Conservation (phyloP, 176 grass and related monocot genomes). For the Musa itinerans region DNA sequence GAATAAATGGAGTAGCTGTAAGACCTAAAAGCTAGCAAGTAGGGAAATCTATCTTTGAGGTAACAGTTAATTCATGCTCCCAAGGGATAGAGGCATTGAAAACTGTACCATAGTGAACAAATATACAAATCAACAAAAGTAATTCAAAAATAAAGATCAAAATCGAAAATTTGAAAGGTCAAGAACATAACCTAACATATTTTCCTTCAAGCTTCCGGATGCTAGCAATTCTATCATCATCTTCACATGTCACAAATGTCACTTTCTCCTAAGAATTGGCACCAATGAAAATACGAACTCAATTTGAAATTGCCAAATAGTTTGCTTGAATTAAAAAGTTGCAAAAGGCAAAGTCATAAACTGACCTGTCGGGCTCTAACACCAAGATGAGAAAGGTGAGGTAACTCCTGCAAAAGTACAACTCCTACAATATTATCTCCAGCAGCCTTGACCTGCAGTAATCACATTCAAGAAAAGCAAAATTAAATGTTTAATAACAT, state of each 20-base stretch:
- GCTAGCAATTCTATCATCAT: constrained; percentile 56
- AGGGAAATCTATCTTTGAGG: too few relatives aligned
- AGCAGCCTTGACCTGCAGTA: constrained; percentile 71
- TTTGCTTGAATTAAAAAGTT: not conserved
- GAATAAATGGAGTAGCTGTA: too few relatives aligned
- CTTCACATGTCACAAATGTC: constrained; percentile 82
- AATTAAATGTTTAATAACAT: not conserved
- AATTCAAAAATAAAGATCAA: not conserved
- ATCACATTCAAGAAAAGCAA: not conserved
- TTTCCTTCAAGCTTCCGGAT: constrained; percentile 57
- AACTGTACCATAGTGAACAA: not conserved
- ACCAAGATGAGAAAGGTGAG: constrained; percentile 98
- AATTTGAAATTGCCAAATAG: constrained; percentile 19
- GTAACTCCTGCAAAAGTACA: constrained; percentile 85
- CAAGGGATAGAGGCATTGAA: too few relatives aligned
- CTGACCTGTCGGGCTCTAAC: constrained; percentile 92
- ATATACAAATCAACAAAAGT: not conserved
- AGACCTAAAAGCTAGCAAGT: too few relatives aligned
- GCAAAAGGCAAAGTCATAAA: constrained; percentile 15
- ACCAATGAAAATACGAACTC: constrained; percentile 9
- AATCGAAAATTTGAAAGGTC: constrained; percentile 7
- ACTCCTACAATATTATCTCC: constrained; percentile 87
- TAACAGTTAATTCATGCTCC: too few relatives aligned
- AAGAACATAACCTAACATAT: constrained; percentile 58
- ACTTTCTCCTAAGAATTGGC: constrained; percentile 64